Conservation (phyloP, 2,329 filamentous ascomycete species). For the Dendryphion nanum region DNA sequence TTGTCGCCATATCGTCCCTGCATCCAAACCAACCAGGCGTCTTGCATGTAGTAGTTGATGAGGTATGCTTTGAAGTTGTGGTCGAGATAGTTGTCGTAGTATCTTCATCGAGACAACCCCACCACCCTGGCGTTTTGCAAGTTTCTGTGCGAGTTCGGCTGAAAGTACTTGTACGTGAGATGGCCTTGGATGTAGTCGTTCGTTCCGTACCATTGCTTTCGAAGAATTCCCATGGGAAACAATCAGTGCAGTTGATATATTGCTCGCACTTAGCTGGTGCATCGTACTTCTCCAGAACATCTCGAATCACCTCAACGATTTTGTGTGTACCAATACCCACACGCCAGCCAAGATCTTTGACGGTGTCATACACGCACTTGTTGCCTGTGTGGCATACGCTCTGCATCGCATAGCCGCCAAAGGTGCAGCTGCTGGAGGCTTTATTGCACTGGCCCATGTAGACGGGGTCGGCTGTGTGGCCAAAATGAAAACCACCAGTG, state of each 20-base stretch:
- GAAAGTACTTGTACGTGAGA: conserved; percentile 53
- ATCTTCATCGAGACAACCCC: conserved; percentile 71
- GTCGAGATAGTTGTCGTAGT: conserved; percentile 51
- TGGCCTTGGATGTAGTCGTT: conserved; percentile 57
- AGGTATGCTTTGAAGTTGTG: conserved; percentile 42
- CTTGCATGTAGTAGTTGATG: conserved; percentile 43
- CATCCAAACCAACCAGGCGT: conserved; percentile 66
- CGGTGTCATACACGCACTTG: conserved; percentile 90
- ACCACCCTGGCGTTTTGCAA: conserved; percentile 91
- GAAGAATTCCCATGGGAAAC: conserved; percentile 90
- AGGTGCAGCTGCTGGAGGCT: conserved; percentile 82
- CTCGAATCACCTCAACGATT: conserved; percentile 82
- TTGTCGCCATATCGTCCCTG: conserved; percentile 45
- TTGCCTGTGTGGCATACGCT: conserved; percentile 86
- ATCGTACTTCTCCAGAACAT: conserved; percentile 83
- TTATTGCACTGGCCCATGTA: conserved; percentile 93
- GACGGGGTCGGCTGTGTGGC: conserved; percentile 92
- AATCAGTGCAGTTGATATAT: conserved; percentile 80
- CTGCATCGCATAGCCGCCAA: conserved; percentile 92
- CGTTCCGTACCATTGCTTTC: conserved; percentile 84
- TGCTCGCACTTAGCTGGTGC: conserved; percentile 71
- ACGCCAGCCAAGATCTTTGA: conserved; percentile 87
- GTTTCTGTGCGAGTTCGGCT: conserved; percentile 75
- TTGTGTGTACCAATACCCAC: conserved; percentile 89
- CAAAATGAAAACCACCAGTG: conserved; percentile 85